Conservation (phyloP, 768 basidiomycete genomes). For the Podaxis sp. region DNA sequence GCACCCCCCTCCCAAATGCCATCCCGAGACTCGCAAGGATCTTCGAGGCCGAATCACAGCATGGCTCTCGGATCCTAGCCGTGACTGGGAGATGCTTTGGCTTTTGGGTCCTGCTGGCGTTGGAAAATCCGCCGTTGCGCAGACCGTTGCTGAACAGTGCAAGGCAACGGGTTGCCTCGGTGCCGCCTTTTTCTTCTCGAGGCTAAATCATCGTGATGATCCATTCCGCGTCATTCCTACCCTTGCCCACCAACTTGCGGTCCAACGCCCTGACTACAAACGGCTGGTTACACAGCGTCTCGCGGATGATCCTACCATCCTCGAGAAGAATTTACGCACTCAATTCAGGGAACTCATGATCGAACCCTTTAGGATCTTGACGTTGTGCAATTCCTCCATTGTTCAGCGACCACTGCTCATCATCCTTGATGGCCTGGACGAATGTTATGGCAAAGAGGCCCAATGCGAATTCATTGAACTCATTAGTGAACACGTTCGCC, state of each 20-base stretch:
- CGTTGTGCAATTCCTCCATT: background rate
- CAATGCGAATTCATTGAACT: slow-evolving; percentile 2
- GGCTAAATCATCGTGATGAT: background rate
- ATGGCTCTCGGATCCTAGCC: background rate
- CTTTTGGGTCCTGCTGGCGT: background rate
- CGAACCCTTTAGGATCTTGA: background rate
- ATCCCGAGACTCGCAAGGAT: background rate
- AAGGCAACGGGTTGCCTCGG: background rate
- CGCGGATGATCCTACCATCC: background rate
- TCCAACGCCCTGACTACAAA: background rate
- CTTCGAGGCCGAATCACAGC: background rate
- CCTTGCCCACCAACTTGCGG: background rate
- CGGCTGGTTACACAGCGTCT: background rate
- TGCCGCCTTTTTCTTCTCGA: background rate
- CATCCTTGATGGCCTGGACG: background rate
- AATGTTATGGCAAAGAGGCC: background rate
- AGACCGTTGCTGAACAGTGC: background rate
- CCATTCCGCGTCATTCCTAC: background rate
- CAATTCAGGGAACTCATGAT: background rate
- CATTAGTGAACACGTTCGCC: background rate
- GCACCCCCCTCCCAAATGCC: background rate
- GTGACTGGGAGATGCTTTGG: background rate
- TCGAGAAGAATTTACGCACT: background rate
- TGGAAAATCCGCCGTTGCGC: slow-evolving; percentile 2
- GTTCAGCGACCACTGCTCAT: background rate